phyloP scores from a whole-genome alignment of 371 early-diverging fungal genomes.

The Lichtheimia corymbifera region DNA sequence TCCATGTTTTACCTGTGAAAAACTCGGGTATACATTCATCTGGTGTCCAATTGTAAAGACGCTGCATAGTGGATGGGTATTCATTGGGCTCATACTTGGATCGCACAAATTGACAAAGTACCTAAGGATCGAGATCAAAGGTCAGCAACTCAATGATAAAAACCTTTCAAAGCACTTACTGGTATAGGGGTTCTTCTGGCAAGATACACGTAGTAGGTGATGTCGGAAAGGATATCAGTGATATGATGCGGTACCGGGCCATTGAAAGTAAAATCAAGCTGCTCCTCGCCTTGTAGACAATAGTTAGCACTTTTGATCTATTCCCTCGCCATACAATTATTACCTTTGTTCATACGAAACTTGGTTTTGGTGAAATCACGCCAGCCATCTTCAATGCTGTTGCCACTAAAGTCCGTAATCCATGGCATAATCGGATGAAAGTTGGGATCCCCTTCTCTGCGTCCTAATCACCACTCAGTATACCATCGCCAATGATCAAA shows the following conservation, averaged over 20 bases:
- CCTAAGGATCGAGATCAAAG: constrained; percentile 14
- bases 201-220: constrained; percentile 71
- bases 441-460: constrained; percentile 68
- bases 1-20: constrained; percentile 45
- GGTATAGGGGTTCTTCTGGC: constrained; percentile 69
- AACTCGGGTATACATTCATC: constrained; percentile 81
- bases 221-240: constrained; percentile 70
- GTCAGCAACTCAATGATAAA: neutral
- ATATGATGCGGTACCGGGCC: constrained; percentile 75
- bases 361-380: constrained; percentile 69
- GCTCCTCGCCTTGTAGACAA: constrained; percentile 57
- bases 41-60: constrained; percentile 72
- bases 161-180: constrained; percentile 23
- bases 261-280: constrained; percentile 69
- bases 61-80: constrained; percentile 64
- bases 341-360: constrained; percentile 69
- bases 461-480: constrained; percentile 28
- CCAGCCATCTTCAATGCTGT: constrained; percentile 56
- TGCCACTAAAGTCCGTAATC: constrained; percentile 70
- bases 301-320: neutral
- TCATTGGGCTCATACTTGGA: constrained; percentile 74
- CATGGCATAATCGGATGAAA: constrained; percentile 77
- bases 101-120: constrained; percentile 70
- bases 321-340: neutral
- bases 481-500: no score